Base-by-base conservation (phyloP, 2,329 filamentous ascomycete species). In the Penicillium nordicum region DNA sequence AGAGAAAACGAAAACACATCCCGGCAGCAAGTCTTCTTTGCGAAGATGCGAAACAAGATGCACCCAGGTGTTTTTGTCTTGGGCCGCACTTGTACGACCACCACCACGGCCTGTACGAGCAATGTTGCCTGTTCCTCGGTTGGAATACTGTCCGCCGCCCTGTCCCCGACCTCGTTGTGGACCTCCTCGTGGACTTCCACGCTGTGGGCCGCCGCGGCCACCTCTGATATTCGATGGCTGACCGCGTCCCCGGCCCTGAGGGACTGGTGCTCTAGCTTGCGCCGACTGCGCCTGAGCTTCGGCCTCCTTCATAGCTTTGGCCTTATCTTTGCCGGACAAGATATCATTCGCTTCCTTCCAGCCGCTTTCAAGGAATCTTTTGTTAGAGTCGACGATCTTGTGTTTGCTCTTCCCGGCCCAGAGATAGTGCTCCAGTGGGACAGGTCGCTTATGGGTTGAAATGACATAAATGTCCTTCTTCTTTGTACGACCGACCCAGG, bases 401-500 rank as follows among this genome's bases (percentile, higher is more conserved):
- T 92, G 83, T 70, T 96, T 94, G 37, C 87, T 85, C 73, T 97
- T 97, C 56, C 88, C 89, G 5, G 92, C 92, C 94, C 94, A 99
- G 1, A 99, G 81, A 67, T 93, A 99, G 72, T 99, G 94, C 67
- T 99, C 94, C 2, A 99, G 78, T 0, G 94, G 94, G 0, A 99
- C 91, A 0, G 94, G 94, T 57, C 94, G 85, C 74, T 99, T 99
- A 0, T 92, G 88, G 0, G 94, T 99, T 0, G 94, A 97, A 53
- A 99, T 99, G 66, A 99, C 94, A 71, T 97, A 99, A 34, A 99
- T 97, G 68, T 99, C 90, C 76, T 97, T 97, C 76, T 96, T 93
- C 77, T 99, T 99, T 0, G 94, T 99, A 49, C 94, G 84, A 11
- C 94, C 94, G 25, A 99, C 93, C 94, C 94, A 99, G 0, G 92